Evolutionary conservation across 768 basidiomycete species (phyloP).

Genomic region (Mrakia gelida): DNA sequence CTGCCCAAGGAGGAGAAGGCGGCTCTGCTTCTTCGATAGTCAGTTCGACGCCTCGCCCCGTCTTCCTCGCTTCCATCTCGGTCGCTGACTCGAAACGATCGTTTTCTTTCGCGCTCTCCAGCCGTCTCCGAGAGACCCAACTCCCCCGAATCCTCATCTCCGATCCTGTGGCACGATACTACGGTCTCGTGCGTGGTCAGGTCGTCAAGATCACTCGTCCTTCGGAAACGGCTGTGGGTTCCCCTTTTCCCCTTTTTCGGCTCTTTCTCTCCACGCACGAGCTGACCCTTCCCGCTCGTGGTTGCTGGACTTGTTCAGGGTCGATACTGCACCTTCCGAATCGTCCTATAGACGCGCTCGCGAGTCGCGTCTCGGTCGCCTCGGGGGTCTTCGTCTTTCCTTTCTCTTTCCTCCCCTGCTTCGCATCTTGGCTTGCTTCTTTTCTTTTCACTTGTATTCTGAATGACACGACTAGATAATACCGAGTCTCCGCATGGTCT

Average conservation of each 20-base stretch:
- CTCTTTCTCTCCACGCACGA: background rate
- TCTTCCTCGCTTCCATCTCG: background rate
- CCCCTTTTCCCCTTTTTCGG: too few species aligned
- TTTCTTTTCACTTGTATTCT: background rate
- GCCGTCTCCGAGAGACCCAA: conserved; percentile 96
- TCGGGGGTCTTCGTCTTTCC: too few species aligned
- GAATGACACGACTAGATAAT: background rate
- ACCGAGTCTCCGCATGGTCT: too few species aligned
- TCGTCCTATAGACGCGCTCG: conserved; percentile 20
- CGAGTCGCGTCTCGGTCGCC: too few species aligned
- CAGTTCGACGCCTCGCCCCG: conserved; percentile 44
- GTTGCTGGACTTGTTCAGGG: background rate
- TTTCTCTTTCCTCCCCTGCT: background rate
- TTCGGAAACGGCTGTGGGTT: conserved; percentile 82
- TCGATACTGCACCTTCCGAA: conserved; percentile 33
- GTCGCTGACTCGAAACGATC: background rate
- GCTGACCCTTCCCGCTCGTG: background rate
- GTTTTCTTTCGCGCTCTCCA: conserved; percentile 43
- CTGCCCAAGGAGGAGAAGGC: conserved; percentile 81
- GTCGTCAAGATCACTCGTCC: conserved; percentile 98
- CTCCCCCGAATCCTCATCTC: conserved; percentile 92
- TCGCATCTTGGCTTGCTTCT: background rate
- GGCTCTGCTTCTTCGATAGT: conserved; percentile 86
- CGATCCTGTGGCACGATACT: conserved; percentile 98
- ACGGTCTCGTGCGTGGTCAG: conserved; percentile 88